Conservation (phyloP, 2,329 filamentous ascomycete species). For the Cercospora sesami region DNA sequence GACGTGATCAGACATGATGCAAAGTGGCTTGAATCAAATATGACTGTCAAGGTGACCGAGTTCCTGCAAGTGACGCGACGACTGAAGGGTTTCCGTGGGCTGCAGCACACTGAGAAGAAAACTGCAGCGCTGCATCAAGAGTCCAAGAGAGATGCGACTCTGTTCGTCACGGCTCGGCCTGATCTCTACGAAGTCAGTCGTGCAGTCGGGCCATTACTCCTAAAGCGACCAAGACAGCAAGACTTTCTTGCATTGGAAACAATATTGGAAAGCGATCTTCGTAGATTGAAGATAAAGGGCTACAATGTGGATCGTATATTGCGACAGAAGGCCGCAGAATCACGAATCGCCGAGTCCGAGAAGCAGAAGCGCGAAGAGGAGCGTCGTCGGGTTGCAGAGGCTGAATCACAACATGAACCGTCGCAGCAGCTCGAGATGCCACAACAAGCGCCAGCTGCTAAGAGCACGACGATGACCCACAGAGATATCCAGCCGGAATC, state of each 20-base stretch:
- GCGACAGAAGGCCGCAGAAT: slow-evolving; percentile 81
- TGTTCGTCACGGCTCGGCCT: slow-evolving; percentile 75
- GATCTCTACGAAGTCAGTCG: slow-evolving; percentile 93
- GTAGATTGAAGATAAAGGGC: slow-evolving; percentile 78
- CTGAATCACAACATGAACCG: slow-evolving; percentile 25
- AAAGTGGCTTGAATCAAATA: slow-evolving; percentile 85
- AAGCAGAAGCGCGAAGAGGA: slow-evolving; percentile 66
- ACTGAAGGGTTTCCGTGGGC: slow-evolving; percentile 64
- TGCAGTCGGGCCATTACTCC: slow-evolving; percentile 75
- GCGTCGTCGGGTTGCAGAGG: slow-evolving; percentile 49
- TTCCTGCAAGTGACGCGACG: slow-evolving; percentile 75
- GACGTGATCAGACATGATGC: slow-evolving; percentile 83
- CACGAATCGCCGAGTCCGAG: slow-evolving; percentile 80
- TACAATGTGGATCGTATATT: slow-evolving; percentile 97
- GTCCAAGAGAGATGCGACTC: slow-evolving; percentile 57
- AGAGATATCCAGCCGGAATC: slow-evolving; percentile 24
- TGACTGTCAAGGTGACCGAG: slow-evolving; percentile 74
- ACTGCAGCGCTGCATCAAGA: slow-evolving; percentile 67
- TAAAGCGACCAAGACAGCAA: slow-evolving; percentile 81
- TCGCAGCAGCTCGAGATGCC: slow-evolving; percentile 7
- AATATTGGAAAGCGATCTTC: slow-evolving; percentile 79
- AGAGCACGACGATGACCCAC: slow-evolving; percentile 2
- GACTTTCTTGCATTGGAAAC: slow-evolving; percentile 90
- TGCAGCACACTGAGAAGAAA: slow-evolving; percentile 71
- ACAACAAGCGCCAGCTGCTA: slow-evolving; percentile 24